Evolutionary conservation across 1,139 yeast genomes (phyloP).

Genomic region (Saccharomyces hybrid): DNA sequence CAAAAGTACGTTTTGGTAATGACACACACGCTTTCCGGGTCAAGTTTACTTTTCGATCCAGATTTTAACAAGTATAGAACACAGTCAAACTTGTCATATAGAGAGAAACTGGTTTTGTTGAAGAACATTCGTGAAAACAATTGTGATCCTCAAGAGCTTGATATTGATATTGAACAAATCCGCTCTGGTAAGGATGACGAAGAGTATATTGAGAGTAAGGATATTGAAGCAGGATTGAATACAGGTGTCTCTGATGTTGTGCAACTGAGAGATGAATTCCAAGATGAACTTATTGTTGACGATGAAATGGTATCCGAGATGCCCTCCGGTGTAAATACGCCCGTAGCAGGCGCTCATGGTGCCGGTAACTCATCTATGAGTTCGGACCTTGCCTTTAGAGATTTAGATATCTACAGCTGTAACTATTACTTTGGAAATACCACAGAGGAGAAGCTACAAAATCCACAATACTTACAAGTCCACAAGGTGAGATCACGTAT

Average conservation of each 20-base stretch:
- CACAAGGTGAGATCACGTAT: constrained; percentile 56
- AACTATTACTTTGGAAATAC: constrained; percentile 42
- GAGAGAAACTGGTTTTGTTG: constrained; percentile 31
- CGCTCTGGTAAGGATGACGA: constrained; percentile 19
- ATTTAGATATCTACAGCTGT: constrained; percentile 52
- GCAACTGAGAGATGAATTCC: constrained; percentile 18
- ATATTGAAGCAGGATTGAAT: constrained; percentile 32
- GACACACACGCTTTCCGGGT: constrained; percentile 62
- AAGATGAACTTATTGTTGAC: constrained; percentile 28
- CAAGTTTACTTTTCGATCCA: constrained; percentile 73
- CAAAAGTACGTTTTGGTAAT: constrained; percentile 50
- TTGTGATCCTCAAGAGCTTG: constrained; percentile 30
- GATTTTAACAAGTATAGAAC: constrained; percentile 32
- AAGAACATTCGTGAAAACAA: constrained; percentile 31
- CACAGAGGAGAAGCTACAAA: constrained; percentile 41
- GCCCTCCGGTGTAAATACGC: constrained; percentile 30
- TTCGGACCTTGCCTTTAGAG: constrained; percentile 36
- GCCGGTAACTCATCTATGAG: constrained; percentile 19
- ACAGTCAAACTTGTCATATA: constrained; percentile 18
- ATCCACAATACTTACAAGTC: constrained; percentile 49
- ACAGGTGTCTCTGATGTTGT: constrained; percentile 36
- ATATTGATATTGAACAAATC: constrained; percentile 34
- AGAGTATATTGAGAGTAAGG: constrained; percentile 31
- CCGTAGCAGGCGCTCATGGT: constrained; percentile 20
- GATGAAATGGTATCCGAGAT: constrained; percentile 32